These are phyloP conservation scores for Aspergillus neoniger DNA, from an alignment of 2,329 filamentous ascomycete species.

Conservation along the genomic window DNA sequence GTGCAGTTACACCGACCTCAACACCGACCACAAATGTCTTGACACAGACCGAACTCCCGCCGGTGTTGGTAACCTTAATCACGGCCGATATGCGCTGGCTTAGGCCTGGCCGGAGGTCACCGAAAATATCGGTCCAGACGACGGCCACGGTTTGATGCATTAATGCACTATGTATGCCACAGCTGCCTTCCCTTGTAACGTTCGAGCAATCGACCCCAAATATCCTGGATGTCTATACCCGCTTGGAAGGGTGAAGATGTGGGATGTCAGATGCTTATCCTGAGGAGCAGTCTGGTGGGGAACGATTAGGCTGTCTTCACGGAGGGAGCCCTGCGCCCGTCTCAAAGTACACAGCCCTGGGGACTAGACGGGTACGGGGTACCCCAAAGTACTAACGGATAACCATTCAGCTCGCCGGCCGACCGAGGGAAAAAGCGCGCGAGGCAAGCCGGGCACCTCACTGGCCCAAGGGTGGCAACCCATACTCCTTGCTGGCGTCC, in stretches of 20 bases:
- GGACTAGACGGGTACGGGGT: neutral
- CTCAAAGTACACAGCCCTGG: neutral
- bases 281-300: neutral
- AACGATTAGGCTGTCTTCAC: neutral
- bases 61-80: slow-evolving; percentile 2
- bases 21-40: neutral
- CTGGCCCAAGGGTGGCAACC: neutral
- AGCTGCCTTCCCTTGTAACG: neutral
- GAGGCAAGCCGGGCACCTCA: neutral
- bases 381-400: neutral
- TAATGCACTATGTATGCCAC: neutral
- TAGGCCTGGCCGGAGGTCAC: slow-evolving; percentile 2
- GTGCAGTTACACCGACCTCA: neutral
- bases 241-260: neutral
- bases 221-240: neutral
- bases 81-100: neutral
- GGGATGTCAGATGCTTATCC: neutral
- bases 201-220: neutral
- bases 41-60: neutral
- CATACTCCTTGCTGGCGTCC: neutral
- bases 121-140: slow-evolving; percentile 1
- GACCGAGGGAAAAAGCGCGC: neutral
- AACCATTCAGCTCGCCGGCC: neutral
- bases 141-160: neutral
- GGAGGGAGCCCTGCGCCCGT: neutral